Conservation (phyloP, 345 rosid genomes). For the Pelargonium nanum region DNA sequence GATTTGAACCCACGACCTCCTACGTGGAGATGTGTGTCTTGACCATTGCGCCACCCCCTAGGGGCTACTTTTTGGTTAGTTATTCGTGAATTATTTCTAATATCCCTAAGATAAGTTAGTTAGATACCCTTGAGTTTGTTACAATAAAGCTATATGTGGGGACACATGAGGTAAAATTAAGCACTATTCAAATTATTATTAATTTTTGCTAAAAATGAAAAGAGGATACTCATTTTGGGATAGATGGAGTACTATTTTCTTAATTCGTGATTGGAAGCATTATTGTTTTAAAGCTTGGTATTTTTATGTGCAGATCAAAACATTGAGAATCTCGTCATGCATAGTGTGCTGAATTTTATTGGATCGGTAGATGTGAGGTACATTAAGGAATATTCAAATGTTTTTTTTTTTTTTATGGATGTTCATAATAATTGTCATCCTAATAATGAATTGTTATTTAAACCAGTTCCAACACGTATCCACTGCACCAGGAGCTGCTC, state of each 20-base stretch:
- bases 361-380: slow-evolving; percentile 79
- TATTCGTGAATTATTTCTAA: too few relatives aligned
- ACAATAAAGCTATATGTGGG: too few relatives aligned
- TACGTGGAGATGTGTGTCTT: too few relatives aligned
- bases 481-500: slow-evolving; percentile 86
- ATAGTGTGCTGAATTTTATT: slow-evolving; percentile 59
- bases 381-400: slow-evolving; percentile 8
- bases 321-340: slow-evolving; percentile 65
- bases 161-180: too few relatives aligned
- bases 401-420: slow-evolving; percentile 1
- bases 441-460: slow-evolving; percentile 29
- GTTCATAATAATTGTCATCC: slow-evolving; percentile 11
- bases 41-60: too few relatives aligned
- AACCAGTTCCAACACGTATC: slow-evolving; percentile 58
- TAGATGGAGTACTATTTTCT: neutral
- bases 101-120: too few relatives aligned
- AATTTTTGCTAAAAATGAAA: neutral
- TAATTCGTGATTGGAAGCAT: neutral
- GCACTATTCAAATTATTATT: neutral
- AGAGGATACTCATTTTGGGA: too few relatives aligned
- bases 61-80: too few relatives aligned
- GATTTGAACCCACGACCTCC: too few relatives aligned
- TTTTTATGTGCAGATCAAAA: slow-evolving; percentile 55
- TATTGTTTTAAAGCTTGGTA: slow-evolving; percentile 13
- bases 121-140: too few relatives aligned